Percentiles rank a stretch among this genome's conserved stretches.
These are phyloP conservation scores for Anthracocystis walkeri DNA, from an alignment of 1,284 basidiomycete genomes.

Conservation along the genomic window DNA sequence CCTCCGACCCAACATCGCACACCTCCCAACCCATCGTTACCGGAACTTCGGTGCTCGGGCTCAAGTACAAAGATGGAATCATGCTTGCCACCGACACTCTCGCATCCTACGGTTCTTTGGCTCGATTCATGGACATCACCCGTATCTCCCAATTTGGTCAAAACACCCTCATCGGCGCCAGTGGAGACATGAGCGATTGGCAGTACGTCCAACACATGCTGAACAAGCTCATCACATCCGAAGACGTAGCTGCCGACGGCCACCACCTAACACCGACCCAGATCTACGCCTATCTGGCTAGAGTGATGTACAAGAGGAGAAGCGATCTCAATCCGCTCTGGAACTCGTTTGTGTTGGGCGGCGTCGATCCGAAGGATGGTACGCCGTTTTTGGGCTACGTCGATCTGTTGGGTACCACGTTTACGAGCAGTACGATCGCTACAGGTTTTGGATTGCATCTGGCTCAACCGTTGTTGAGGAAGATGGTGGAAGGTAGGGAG, in stretches of 20 bases:
- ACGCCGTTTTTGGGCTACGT: slow-evolving; percentile 80
- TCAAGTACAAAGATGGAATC: slow-evolving; percentile 94
- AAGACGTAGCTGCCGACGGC: slow-evolving; percentile 83
- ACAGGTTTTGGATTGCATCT: slow-evolving; percentile 97
- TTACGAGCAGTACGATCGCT: slow-evolving; percentile 91
- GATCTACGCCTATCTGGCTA: slow-evolving; percentile 91
- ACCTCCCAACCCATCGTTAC: slow-evolving; percentile 89
- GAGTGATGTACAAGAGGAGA: slow-evolving; percentile 89
- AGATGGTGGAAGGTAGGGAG: slow-evolving; percentile 86
- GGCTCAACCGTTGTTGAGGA: slow-evolving; percentile 90
- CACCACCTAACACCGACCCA: slow-evolving; percentile 87
- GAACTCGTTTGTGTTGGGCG: slow-evolving; percentile 93
- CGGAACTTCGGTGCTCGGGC: slow-evolving; percentile 91
- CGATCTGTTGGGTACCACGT: slow-evolving; percentile 96
- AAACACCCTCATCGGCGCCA: slow-evolving; percentile 85
- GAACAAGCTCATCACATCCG: slow-evolving; percentile 72
- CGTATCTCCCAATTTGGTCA: slow-evolving; percentile 86
- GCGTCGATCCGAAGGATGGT: slow-evolving; percentile 54
- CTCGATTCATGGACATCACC: slow-evolving; percentile 93
- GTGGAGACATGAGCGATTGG: slow-evolving; percentile 98
- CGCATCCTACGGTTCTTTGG: slow-evolving; percentile 96
- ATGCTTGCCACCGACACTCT: slow-evolving; percentile 99
- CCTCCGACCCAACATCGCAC: slow-evolving; percentile 45
- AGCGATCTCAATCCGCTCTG: slow-evolving; percentile 93
- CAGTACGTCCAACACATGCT: slow-evolving; percentile 85